Evolutionary conservation across 2,329 filamentous ascomycete genomes (phyloP).

Genomic region (Pezizomycotina sp.): DNA sequence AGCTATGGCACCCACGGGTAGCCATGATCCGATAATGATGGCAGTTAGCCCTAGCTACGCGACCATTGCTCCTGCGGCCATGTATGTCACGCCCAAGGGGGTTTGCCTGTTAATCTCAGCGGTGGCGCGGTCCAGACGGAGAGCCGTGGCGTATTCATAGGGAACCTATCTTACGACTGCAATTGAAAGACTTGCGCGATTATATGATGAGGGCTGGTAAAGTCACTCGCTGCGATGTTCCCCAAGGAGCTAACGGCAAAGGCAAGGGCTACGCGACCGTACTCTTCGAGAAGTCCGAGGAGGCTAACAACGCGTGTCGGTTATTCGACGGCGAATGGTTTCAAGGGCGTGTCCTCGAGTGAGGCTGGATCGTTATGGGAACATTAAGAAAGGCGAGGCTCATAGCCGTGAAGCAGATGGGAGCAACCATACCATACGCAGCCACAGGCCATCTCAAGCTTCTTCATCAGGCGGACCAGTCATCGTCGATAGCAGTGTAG

Average conservation of each 20-base stretch:
- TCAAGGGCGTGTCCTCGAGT: slow-evolving; percentile 21
- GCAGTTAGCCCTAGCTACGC: slow-evolving; percentile 4
- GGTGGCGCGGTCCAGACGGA: slow-evolving; percentile 23
- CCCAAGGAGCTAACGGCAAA: slow-evolving; percentile 21
- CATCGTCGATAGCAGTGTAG: no score
- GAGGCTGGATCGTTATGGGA: slow-evolving; percentile 18
- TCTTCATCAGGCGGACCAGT: no score
- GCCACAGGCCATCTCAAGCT: no score
- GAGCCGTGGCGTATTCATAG: slow-evolving; percentile 22
- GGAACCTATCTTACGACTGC: slow-evolving; percentile 22
- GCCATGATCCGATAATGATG: slow-evolving; percentile 2
- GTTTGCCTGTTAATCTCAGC: slow-evolving; percentile 23
- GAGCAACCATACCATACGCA: no score
- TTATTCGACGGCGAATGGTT: slow-evolving; percentile 22
- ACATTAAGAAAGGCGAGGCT: slow-evolving; percentile 10
- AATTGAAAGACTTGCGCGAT: slow-evolving; percentile 22
- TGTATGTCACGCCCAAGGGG: slow-evolving; percentile 20
- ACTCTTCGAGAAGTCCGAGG: slow-evolving; percentile 19
- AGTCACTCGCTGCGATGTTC: slow-evolving; percentile 22
- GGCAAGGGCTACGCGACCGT: slow-evolving; percentile 23
- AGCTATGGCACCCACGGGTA: no score
- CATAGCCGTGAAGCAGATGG: slow-evolving; percentile 5
- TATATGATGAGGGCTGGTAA: slow-evolving; percentile 19
- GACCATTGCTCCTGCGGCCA: slow-evolving; percentile 16
- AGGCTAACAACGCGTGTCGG: slow-evolving; percentile 20